Conservation (phyloP, 2,329 filamentous ascomycete genomes). For the Nigrograna mackinnonii region DNA sequence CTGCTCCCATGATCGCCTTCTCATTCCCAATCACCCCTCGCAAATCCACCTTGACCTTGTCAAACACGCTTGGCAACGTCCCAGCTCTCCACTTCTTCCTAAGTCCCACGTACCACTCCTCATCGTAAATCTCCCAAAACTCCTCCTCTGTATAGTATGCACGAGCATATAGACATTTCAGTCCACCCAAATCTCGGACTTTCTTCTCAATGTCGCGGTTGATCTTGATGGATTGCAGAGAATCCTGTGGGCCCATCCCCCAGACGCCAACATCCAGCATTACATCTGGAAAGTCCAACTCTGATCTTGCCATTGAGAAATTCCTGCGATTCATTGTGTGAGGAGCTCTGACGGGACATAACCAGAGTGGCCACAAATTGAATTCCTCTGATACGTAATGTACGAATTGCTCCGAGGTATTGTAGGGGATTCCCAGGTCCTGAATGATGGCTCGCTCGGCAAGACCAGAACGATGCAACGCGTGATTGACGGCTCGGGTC, state of each 20-base stretch:
- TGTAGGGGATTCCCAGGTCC: conserved; percentile 63
- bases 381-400: conserved; percentile 54
- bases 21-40: conserved; percentile 36
- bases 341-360: conserved; percentile 54
- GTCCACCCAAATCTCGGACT: conserved; percentile 68
- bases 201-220: conserved; percentile 73
- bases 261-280: conserved; percentile 44
- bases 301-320: conserved; percentile 32
- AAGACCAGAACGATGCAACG: conserved; percentile 62
- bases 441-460: conserved; percentile 64
- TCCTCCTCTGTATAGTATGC: conserved; percentile 74
- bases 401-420: conserved; percentile 56
- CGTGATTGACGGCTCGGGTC: conserved; percentile 65
- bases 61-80: conserved; percentile 66
- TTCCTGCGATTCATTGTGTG: conserved; percentile 23
- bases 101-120: conserved; percentile 63
- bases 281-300: conserved; percentile 31
- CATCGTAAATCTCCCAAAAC: conserved; percentile 67
- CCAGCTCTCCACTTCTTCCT: conserved; percentile 64
- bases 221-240: conserved; percentile 61
- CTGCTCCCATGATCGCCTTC: conserved; percentile 6
- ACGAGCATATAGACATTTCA: conserved; percentile 85
- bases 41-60: conserved; percentile 62
- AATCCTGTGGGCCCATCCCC: conserved; percentile 66
- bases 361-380: conserved; percentile 61